Evolutionary conservation across 148 eudicot genomes (phyloP).

Genomic region (Spergularia marina): DNA sequence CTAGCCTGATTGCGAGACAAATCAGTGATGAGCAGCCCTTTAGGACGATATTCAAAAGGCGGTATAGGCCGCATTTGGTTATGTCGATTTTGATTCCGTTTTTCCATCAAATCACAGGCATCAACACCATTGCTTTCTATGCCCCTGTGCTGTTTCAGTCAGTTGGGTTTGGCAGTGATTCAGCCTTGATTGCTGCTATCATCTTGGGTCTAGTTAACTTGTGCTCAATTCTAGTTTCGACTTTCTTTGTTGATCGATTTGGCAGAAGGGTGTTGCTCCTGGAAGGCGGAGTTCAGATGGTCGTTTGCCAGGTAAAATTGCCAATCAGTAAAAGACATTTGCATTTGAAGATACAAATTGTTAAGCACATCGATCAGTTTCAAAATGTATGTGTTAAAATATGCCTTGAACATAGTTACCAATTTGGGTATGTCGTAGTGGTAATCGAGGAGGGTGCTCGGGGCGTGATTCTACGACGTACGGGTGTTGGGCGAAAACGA

Average conservation of each 20-base stretch:
- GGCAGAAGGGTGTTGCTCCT: constrained; percentile 50
- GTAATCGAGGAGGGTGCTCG: no score
- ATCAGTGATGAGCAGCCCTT: constrained; percentile 25
- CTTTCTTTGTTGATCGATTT: constrained; percentile 43
- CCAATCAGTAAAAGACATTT: no score
- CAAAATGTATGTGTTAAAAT: no score
- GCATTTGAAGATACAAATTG: no score
- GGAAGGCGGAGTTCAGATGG: constrained; percentile 46
- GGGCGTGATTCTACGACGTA: no score
- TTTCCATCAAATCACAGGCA: constrained; percentile 57
- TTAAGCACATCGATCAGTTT: no score
- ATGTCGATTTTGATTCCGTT: constrained; percentile 33
- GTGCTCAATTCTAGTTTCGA: constrained; percentile 36
- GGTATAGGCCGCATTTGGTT: constrained; percentile 47
- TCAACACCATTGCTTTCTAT: constrained; percentile 47
- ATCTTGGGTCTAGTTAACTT: constrained; percentile 48
- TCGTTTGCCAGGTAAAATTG: constrained; percentile 35
- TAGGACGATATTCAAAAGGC: constrained; percentile 30
- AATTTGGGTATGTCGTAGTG: no score
- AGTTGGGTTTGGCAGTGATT: constrained; percentile 42
- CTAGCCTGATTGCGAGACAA: constrained; percentile 27
- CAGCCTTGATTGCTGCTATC: constrained; percentile 44
- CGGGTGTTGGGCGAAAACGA: no score
- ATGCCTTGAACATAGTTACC: no score
- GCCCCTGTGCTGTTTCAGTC: constrained; percentile 54